A percentile compares a stretch with the other conserved stretches of the same genome.
Conservation (phyloP, 1,284 basidiomycete species). For the Tranzscheliella williamsii region DNA sequence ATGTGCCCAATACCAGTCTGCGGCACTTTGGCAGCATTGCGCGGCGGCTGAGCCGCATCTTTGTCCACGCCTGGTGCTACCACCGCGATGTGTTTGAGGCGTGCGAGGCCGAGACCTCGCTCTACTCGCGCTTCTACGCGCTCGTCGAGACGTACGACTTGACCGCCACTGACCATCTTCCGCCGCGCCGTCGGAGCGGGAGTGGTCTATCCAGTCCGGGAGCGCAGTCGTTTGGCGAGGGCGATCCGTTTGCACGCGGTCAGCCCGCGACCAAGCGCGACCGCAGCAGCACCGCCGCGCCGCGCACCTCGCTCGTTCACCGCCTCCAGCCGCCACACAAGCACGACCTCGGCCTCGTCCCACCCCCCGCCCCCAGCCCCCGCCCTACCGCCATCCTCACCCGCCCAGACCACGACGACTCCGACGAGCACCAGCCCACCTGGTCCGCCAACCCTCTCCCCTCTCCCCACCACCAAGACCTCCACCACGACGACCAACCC, state of each 20-base stretch:
- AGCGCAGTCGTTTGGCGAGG: not conserved
- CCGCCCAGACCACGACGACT: slow-evolving; percentile 29
- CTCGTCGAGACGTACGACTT: slow-evolving; percentile 81
- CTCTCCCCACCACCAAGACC: slow-evolving; percentile 2
- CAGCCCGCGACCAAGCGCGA: slow-evolving; percentile 24
- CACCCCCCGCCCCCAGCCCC: slow-evolving; percentile 37
- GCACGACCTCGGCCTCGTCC: slow-evolving; percentile 25
- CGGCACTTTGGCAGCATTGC: slow-evolving; percentile 86
- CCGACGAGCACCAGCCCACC: slow-evolving; percentile 18
- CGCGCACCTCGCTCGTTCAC: slow-evolving; percentile 13
- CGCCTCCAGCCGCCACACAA: slow-evolving; percentile 1
- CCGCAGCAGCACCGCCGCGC: slow-evolving; percentile 17
- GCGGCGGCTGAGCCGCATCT: slow-evolving; percentile 86
- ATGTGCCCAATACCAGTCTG: slow-evolving; percentile 71
- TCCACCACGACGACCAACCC: not conserved
- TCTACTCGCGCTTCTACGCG: slow-evolving; percentile 86
- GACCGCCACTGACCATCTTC: slow-evolving; percentile 29
- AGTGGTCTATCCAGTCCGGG: not conserved
- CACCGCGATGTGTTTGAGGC: slow-evolving; percentile 85
- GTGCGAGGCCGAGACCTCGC: slow-evolving; percentile 83
- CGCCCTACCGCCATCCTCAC: slow-evolving; percentile 26
- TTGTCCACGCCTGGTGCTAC: slow-evolving; percentile 81
- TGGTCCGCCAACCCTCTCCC: too few relatives aligned
- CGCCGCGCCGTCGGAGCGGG: slow-evolving; percentile 17
- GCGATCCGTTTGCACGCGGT: slow-evolving; percentile 14